Conservation (phyloP, 768 basidiomycete genomes). For the Phaffia australis region DNA sequence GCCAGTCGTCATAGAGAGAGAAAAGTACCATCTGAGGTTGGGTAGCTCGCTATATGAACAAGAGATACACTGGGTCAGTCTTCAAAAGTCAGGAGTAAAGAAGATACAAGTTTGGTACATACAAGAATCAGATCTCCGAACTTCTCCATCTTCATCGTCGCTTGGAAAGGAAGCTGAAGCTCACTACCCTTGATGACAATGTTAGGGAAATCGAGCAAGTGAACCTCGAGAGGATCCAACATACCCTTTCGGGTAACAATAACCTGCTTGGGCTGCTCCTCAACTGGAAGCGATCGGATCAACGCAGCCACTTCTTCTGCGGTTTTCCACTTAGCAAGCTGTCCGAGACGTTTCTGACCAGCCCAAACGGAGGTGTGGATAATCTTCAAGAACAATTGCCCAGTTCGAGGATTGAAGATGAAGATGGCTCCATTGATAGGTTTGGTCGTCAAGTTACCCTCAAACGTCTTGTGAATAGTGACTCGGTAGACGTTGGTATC, state of each 20-base stretch:
- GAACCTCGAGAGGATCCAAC: slow-evolving; percentile 87
- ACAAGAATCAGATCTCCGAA: slow-evolving; percentile 94
- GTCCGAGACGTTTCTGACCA: slow-evolving; percentile 98
- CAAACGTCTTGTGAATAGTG: slow-evolving; percentile 89
- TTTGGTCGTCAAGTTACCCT: slow-evolving; percentile 98
- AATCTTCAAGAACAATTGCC: slow-evolving; percentile 95
- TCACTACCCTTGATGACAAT: slow-evolving; percentile 99
- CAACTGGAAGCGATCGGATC: slow-evolving; percentile 94
- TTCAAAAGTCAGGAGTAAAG: not conserved
- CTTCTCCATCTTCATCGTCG: slow-evolving; percentile 99
- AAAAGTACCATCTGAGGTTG: slow-evolving; percentile 99
- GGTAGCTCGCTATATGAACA: slow-evolving; percentile 59
- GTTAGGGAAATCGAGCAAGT: slow-evolving; percentile 98
- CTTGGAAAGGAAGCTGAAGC: slow-evolving; percentile 86
- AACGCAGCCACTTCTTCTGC: slow-evolving; percentile 99
- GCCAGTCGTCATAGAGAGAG: slow-evolving; percentile 98
- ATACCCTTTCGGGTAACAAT: slow-evolving; percentile 99
- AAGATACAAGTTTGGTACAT: slow-evolving; percentile 28
- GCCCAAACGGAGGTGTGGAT: slow-evolving; percentile 99
- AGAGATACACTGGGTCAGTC: slow-evolving; percentile 7
- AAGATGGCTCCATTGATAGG: slow-evolving; percentile 67
- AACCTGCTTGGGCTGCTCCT: slow-evolving; percentile 99
- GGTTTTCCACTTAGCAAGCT: slow-evolving; percentile 99
- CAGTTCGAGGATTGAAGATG: slow-evolving; percentile 98
- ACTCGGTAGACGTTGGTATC: slow-evolving; percentile 99